Base-by-base conservation (phyloP, 768 basidiomycete genomes). In the Clitopilus passeckerianus region DNA sequence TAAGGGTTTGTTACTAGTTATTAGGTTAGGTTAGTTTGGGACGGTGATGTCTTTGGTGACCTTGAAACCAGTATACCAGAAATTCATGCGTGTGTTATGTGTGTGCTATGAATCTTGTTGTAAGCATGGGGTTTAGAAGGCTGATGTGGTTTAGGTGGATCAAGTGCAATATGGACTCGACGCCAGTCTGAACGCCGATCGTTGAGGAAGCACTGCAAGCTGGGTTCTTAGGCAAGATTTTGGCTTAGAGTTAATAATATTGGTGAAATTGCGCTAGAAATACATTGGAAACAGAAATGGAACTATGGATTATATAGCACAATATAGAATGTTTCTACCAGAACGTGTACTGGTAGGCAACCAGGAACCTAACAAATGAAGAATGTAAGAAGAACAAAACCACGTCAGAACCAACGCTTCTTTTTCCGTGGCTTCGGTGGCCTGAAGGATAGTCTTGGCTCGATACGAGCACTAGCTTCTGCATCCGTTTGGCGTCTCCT, bases 401-500 rank as follows among this genome's bases (percentile, higher is more conserved):
- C 10, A 3, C n/a, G 37, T 41, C 37, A 50, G 12, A 50, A n/a
- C 46, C 46, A 50, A 10, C 46, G 18, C 22, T 22, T 18, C 46
- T 50, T 23, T 22, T 50, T 50, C n/a, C 22, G 16, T 9, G 18
- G 15, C 12, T 50, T 20, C 9, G 44, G 9, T 6, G 18, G 18
- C 44, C n/a, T n/a, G 18, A 23, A 20, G 5, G 46, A 50, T 50
- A 18, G 46, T 12, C 46, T 50, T 23, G 46, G 37, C n/a, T 41
- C 46, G 5, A 18, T 23, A n/a, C n/a, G 46, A 5, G 18, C n/a
- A 9, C 18, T 23, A 50, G 18, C 22, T 18, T 50, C 46, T 2
- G 18, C n/a, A 18, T 50, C 46, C 4, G 46, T 50, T 12, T 50
- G 57, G 27, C 62, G 64, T 16, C 65, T 60, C 24, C 64, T 59